phyloP scores from a whole-genome alignment of 176 grass and related monocot genomes.

The Musa troglodytarum region DNA sequence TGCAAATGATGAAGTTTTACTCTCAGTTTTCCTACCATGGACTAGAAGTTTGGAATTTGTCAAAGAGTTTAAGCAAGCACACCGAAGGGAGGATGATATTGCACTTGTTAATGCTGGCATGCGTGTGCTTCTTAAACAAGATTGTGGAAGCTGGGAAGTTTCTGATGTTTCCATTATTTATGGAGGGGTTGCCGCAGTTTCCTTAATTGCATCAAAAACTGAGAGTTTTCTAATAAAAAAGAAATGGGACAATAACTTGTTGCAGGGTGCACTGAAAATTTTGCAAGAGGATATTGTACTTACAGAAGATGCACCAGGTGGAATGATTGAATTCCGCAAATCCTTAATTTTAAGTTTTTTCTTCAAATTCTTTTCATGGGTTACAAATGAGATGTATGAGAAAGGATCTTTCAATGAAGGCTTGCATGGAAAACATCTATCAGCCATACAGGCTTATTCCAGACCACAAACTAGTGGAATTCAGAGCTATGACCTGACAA shows the following conservation, averaged over 20 bases:
- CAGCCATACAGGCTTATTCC: slow-evolving; percentile 51
- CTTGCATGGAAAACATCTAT: slow-evolving; percentile 39
- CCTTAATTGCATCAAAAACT: slow-evolving; percentile 55
- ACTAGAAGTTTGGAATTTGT: slow-evolving; percentile 77
- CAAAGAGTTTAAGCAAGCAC: slow-evolving; percentile 95
- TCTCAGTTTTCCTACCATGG: slow-evolving; percentile 79
- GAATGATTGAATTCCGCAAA: slow-evolving; percentile 93
- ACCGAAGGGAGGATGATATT: slow-evolving; percentile 98
- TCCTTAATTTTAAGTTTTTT: slow-evolving; percentile 95
- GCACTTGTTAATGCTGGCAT: slow-evolving; percentile 94
- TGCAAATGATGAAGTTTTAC: slow-evolving; percentile 58
- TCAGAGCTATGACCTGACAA: slow-evolving; percentile 76
- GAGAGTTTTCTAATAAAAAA: slow-evolving; percentile 53
- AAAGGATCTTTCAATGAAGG: slow-evolving; percentile 42
- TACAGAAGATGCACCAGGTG: slow-evolving; percentile 78
- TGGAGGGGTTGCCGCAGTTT: slow-evolving; percentile 72
- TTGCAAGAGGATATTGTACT: slow-evolving; percentile 77
- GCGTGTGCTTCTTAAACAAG: slow-evolving; percentile 49
- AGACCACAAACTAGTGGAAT: slow-evolving; percentile 37
- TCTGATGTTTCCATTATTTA: slow-evolving; percentile 71
- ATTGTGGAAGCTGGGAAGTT: slow-evolving; percentile 43
- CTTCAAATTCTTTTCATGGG: slow-evolving; percentile 88
- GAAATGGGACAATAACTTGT: slow-evolving; percentile 49
- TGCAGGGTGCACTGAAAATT: slow-evolving; percentile 48
- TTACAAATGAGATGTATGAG: slow-evolving; percentile 66